These are phyloP conservation scores for Gossypium ekmanianum DNA, from an alignment of 345 rosid species.

Conservation along the genomic window DNA sequence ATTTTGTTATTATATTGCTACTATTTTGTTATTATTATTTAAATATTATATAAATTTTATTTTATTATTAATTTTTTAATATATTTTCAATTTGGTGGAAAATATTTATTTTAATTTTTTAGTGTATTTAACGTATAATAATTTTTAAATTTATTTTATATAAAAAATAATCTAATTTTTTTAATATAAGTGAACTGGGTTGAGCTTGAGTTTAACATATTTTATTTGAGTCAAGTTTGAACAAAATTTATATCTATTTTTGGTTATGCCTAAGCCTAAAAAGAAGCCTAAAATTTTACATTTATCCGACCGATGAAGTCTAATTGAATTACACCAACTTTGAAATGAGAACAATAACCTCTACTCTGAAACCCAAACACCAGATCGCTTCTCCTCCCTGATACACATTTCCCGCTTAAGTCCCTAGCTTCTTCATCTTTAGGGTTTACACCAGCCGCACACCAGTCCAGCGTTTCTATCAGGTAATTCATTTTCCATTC, in stretches of 20 bases:
- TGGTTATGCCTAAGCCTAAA: rapidly evolving
- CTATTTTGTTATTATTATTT: no score
- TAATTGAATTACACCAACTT: background rate
- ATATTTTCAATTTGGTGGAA: rapidly evolving
- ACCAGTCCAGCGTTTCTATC: constrained; percentile 12
- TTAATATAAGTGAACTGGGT: rapidly evolving
- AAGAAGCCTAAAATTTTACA: no score
- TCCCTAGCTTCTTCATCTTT: constrained; percentile 16
- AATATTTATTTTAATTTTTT: no score
- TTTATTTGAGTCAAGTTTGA: rapidly evolving
- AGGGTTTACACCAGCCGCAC: constrained; percentile 26
- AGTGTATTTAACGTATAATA: no score
- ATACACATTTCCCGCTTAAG: background rate
- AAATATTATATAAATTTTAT: no score
- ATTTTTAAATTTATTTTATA: no score
- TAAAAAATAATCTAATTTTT: no score
- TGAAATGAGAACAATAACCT: background rate
- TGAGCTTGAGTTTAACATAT: rapidly evolving
- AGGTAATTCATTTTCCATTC: background rate
- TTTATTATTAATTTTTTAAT: no score
- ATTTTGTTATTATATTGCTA: no score
- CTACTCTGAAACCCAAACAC: background rate
- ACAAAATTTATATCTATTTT: no score
- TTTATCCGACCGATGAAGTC: rapidly evolving
- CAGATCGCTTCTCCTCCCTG: background rate